phyloP scores from a whole-genome alignment of 2,329 filamentous ascomycete genomes.

The Lachnellula arida region DNA sequence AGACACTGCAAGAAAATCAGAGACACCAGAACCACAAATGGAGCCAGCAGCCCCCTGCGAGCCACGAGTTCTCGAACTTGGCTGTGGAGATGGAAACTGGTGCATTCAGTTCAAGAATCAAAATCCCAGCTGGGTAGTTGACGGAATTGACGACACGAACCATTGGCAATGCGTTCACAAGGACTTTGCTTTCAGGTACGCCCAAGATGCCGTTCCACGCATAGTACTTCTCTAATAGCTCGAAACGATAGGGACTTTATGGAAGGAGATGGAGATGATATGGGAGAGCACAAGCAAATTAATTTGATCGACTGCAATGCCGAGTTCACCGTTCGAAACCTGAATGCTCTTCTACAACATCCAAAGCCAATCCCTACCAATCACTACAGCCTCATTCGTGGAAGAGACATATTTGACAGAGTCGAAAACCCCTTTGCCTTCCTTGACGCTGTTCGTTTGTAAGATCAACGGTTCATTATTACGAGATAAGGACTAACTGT shows the following conservation, averaged over 20 bases:
- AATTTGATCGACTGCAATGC: slow-evolving; percentile 17
- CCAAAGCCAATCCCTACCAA: slow-evolving; percentile 24
- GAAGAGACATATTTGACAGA: slow-evolving; percentile 27
- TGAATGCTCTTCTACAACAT: slow-evolving; percentile 24
- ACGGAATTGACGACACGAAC: slow-evolving; percentile 29
- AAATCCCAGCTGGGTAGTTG: slow-evolving; percentile 28
- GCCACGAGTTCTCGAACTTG: slow-evolving; percentile 28
- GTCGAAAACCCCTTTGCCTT: slow-evolving; percentile 28
- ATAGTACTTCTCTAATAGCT: not conserved
- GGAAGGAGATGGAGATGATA: not conserved
- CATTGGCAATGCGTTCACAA: slow-evolving; percentile 24
- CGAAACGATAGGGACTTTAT: slow-evolving; percentile 25
- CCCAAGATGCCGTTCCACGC: not conserved
- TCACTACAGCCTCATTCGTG: slow-evolving; percentile 27
- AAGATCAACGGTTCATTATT: not conserved
- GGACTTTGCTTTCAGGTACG: slow-evolving; percentile 16
- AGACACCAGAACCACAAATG: slow-evolving; percentile 1
- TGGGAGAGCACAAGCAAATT: slow-evolving; percentile 5
- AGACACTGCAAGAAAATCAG: not conserved
- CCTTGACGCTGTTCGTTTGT: slow-evolving; percentile 28
- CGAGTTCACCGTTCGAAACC: slow-evolving; percentile 27
- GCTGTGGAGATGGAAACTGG: slow-evolving; percentile 29
- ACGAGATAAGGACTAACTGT: not conserved
- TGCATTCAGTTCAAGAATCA: slow-evolving; percentile 26
- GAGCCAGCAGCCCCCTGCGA: slow-evolving; percentile 13